Evolutionary conservation across 805 yeast species (phyloP), one percentile per base, ranked within the genome.

Genomic region (Cyberlindnera mycetangii): DNA sequence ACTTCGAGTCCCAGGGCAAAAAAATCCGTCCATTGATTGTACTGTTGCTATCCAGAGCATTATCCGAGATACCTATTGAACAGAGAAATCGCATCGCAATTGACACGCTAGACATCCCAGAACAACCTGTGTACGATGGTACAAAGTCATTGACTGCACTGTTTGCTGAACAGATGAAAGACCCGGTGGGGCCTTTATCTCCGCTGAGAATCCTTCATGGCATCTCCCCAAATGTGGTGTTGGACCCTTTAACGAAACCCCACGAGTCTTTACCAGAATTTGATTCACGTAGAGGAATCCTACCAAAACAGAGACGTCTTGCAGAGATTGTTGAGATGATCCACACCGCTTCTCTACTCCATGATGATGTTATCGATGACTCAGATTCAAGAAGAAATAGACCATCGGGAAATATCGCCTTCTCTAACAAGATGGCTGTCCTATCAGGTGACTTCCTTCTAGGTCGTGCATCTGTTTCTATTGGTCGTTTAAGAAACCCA

Each of bases 321-420:
- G 98, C 99, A 1, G 99, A 93, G 68, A 92, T 93, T 57, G 96
- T 92, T 9, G 99, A 93, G 67, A 87, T 93, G 96, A 93, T 93
- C 53, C 99, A 93, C 65, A 93, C 98, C 1, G 98, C 99, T 3
- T 85, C 96, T 11, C 69, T 93, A 52, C 74, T 93, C 43, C 99
- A 93, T 64, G 99, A 93, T 67, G 99, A 93, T 64, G 99, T 93
- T 49, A 92, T 93, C 56, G 99, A 93, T 67, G 72, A 76, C 59
- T 80, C 90, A 0, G 97, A 87, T 58, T 77, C 92, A 27, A 75
- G 99, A 62, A 75, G 99, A 52, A 95, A 96, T 35, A 76, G 87
- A 59, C 95, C 95, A 18, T 79, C 87, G 51, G 98, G 97, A 1
- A 93, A 93, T 67, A 75, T 84, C 48, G 97, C 97, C 8, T 93